Conservation (phyloP, 1,284 basidiomycete species). For the Meripilus lineatus region DNA sequence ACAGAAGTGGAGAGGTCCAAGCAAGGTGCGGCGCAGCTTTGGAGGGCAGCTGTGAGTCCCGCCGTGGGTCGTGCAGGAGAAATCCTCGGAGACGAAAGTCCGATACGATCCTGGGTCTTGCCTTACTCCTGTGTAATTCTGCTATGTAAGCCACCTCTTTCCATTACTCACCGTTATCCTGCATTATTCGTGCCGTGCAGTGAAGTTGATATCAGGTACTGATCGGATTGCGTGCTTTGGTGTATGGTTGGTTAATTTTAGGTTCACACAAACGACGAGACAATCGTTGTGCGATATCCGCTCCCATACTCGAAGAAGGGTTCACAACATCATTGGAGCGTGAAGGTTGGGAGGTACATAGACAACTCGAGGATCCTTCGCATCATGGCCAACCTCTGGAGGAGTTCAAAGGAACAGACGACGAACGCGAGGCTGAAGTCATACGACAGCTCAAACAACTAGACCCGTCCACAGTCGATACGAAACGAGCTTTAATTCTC, state of each 20-base stretch:
- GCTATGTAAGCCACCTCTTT: constrained; percentile 58
- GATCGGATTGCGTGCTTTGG: background rate
- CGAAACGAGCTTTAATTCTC: constrained; percentile 67
- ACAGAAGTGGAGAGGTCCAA: constrained; percentile 59
- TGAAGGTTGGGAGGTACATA: constrained; percentile 73
- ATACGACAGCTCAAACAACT: constrained; percentile 46
- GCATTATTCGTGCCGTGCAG: background rate
- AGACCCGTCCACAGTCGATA: constrained; percentile 34
- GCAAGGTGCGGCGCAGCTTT: constrained; percentile 68
- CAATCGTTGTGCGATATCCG: constrained; percentile 84
- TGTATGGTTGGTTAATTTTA: constrained; percentile 25
- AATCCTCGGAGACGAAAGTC: constrained; percentile 34
- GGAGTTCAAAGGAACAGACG: constrained; percentile 37
- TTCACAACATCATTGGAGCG: constrained; percentile 56
- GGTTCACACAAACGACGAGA: constrained; percentile 91
- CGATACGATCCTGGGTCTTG: constrained; percentile 64
- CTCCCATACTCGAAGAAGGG: constrained; percentile 74
- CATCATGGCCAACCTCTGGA: constrained; percentile 52
- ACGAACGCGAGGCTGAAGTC: constrained; percentile 39
- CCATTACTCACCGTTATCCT: background rate
- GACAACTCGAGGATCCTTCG: constrained; percentile 65
- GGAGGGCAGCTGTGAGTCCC: constrained; percentile 58
- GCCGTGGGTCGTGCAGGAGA: constrained; percentile 36
- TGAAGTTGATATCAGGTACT: background rate
- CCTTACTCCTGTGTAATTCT: constrained; percentile 76